A percentile compares a stretch with the other conserved stretches of the same genome.
These are phyloP conservation scores for Mortierella sp. DNA, from an alignment of 371 early-diverging fungal species.

Conservation along the genomic window DNA sequence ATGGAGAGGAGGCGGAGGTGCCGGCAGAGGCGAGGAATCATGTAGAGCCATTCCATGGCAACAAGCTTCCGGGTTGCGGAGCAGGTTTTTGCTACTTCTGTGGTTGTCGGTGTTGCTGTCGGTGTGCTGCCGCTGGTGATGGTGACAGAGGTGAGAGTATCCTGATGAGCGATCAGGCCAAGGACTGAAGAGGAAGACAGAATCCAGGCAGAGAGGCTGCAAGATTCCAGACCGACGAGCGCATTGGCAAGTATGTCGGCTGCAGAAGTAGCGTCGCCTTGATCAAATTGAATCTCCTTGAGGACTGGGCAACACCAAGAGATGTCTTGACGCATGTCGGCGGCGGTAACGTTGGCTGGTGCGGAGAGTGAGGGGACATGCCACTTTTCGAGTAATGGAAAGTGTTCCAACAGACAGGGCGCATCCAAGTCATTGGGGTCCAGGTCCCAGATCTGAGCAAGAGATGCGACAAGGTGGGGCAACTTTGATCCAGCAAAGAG, in stretches of 20 bases:
- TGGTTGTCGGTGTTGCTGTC: too few relatives aligned
- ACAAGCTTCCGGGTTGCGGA: too few relatives aligned
- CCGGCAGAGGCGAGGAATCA: background rate
- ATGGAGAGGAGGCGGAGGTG: background rate
- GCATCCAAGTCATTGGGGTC: background rate
- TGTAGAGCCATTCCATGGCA: background rate
- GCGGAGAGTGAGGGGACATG: background rate
- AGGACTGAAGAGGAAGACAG: background rate
- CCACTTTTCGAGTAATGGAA: background rate
- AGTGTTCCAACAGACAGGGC: background rate
- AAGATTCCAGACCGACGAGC: background rate
- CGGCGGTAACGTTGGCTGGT: background rate
- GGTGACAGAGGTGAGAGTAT: background rate
- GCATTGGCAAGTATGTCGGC: background rate
- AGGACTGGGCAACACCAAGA: too few relatives aligned
- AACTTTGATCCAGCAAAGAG: background rate
- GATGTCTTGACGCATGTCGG: too few relatives aligned
- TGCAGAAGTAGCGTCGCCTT: too few relatives aligned
- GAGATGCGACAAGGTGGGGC: background rate
- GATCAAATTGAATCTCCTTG: too few relatives aligned
- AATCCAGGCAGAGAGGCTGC: background rate
- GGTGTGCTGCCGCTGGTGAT: background rate
- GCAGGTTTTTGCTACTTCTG: too few relatives aligned
- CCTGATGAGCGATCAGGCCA: background rate
- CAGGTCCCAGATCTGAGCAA: background rate